Evolutionary conservation across 2,329 filamentous ascomycete species (phyloP).

Genomic region (Ophiocordyceps camponoti-leonardi): DNA sequence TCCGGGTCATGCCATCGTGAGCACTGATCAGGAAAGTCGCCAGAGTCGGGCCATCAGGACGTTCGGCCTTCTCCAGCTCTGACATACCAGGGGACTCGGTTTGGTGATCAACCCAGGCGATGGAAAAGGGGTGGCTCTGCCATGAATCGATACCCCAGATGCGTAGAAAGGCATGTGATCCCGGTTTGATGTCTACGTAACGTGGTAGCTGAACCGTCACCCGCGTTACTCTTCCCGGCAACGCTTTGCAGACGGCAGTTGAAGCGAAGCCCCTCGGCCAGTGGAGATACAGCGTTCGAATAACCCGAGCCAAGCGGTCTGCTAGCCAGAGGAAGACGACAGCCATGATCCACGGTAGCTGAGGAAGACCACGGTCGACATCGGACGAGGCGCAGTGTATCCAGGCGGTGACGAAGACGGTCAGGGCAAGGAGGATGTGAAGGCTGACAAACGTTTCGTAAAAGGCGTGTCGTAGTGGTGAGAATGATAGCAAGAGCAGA

Average conservation of each 20-base stretch:
- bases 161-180: constrained; percentile 59
- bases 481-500: constrained; percentile 53
- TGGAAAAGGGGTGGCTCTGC: constrained; percentile 65
- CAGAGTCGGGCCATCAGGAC: constrained; percentile 24
- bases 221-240: constrained; percentile 52
- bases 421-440: constrained; percentile 59
- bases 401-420: constrained; percentile 56
- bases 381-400: constrained; percentile 57
- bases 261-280: constrained; percentile 41
- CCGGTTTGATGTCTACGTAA: constrained; percentile 46
- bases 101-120: constrained; percentile 54
- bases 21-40: constrained; percentile 76
- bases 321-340: constrained; percentile 58
- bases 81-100: constrained; percentile 20
- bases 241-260: constrained; percentile 45
- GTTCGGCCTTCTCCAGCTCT: constrained; percentile 21
- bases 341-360: constrained; percentile 57
- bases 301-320: constrained; percentile 50
- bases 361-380: constrained; percentile 29
- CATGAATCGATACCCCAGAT: constrained; percentile 47
- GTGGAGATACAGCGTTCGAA: constrained; percentile 49
- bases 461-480: constrained; percentile 76
- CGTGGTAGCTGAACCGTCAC: constrained; percentile 55
- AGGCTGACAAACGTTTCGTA: constrained; percentile 88
- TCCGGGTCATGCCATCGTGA: constrained; percentile 73